Evolutionary conservation across 495 filamentous ascomycete species (phyloP), one percentile per base, ranked within the genome.

Genomic region (Xylaria nigripes): DNA sequence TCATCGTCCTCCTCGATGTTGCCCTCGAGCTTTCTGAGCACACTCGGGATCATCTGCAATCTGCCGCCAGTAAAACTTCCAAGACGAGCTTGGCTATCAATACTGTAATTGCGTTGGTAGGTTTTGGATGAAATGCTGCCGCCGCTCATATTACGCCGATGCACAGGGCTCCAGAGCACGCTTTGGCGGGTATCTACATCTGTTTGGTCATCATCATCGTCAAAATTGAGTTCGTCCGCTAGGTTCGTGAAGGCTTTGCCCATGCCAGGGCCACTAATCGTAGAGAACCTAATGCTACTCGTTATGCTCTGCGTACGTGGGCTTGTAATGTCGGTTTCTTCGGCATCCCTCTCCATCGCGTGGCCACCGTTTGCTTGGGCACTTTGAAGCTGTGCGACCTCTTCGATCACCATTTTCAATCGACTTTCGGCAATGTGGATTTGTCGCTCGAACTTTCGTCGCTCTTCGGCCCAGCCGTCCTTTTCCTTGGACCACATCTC

Each of bases 211-310:
- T 85, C 85, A 47, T 86, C 86, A 44, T 87, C 86, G 51, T 88
- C 89, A 38, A 94, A 85, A 48, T 84, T 83, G 54, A 98, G 76
- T 74, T 98, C 93, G 59, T 96, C 89, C 8, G 93, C 93, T 38
- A 98, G 71, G 59, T 85, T 93, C 34, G 90, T 60, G 8, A 86
- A 86, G 18, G 72, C 61, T 62, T 85, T 86, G 9, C 64, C 58
- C 3, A 65, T 58, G 19, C 72, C 79, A 55, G 78, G 72, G 7
- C 74, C 76, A 51, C 83, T 81, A 54, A 85, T 73, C 32, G 84
- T 74, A 10, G 89, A 93, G 64, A 85, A 88, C 29, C 88, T 80
- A 55, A 78, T 74, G 61, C 86, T 85, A 66, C 84, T 89, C 42
- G 86, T 80, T 56, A 86, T 78, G 64, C 86, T 90, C 72, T 86